phyloP scores from a whole-genome alignment of 208 protist genomes.

The Wallacemonas collosoma region DNA sequence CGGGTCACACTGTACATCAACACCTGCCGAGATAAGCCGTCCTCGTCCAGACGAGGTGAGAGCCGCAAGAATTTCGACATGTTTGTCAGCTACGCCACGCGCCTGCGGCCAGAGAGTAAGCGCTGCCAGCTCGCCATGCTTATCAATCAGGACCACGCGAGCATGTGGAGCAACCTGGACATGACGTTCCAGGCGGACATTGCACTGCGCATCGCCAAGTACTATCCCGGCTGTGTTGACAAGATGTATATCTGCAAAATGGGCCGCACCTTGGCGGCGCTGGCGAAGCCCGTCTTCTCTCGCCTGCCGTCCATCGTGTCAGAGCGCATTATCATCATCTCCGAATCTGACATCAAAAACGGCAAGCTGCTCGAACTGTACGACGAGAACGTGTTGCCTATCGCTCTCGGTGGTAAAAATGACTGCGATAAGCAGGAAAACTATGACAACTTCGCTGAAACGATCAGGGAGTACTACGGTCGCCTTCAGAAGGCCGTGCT shows the following conservation, averaged over 20 bases:
- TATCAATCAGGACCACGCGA: slow-evolving; percentile 76
- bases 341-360: slow-evolving; percentile 53
- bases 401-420: slow-evolving; percentile 63
- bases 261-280: slow-evolving; percentile 42
- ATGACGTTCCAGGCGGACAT: slow-evolving; percentile 78
- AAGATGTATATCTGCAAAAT: slow-evolving; percentile 87
- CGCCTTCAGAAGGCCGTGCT: slow-evolving; percentile 45
- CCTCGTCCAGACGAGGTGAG: slow-evolving; percentile 41
- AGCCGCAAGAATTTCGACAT: slow-evolving; percentile 68
- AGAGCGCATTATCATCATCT: slow-evolving; percentile 66
- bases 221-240: slow-evolving; percentile 68
- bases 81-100: slow-evolving; percentile 74
- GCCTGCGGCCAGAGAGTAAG: slow-evolving; percentile 57
- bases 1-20: slow-evolving; percentile 64
- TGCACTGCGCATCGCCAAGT: slow-evolving; percentile 76
- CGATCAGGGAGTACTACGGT: slow-evolving; percentile 52
- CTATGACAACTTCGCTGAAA: slow-evolving; percentile 43
- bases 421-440: slow-evolving; percentile 63
- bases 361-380: slow-evolving; percentile 61
- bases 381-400: slow-evolving; percentile 60
- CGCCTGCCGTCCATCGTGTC: slow-evolving; percentile 67
- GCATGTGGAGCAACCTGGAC: slow-evolving; percentile 74
- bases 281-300: slow-evolving; percentile 75
- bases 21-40: slow-evolving; percentile 54
- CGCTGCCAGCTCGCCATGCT: slow-evolving; percentile 71